Conservation (phyloP, 179 eudicot genomes). For the Nepenthes alata region DNA sequence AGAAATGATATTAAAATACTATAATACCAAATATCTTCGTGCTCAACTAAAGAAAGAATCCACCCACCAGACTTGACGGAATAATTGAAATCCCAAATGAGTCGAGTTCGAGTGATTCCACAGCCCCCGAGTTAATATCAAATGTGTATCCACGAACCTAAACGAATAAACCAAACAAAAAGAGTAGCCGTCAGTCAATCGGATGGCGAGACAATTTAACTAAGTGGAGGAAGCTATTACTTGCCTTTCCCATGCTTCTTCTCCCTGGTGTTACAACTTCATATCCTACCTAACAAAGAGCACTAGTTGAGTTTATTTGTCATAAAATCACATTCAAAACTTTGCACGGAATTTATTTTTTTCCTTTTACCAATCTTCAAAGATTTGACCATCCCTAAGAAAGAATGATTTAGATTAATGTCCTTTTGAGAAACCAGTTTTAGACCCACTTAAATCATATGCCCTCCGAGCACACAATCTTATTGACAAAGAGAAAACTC, state of each 20-base stretch:
- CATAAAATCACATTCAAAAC: not conserved
- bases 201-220: not conserved
- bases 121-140: constrained; percentile 49
- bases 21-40: not conserved
- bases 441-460: no score
- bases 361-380: no score
- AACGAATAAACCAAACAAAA: not conserved
- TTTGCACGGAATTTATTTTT: no score
- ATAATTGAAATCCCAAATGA: constrained; percentile 61
- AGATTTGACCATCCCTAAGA: no score
- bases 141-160: constrained; percentile 72
- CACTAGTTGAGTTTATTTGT: constrained; percentile 9
- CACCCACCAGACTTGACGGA: constrained; percentile 51
- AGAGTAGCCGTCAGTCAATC: not conserved
- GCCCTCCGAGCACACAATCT: no score
- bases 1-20: not conserved
- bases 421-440: no score
- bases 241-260: constrained; percentile 54
- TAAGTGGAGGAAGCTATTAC: constrained; percentile 1
- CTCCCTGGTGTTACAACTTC: constrained; percentile 40
- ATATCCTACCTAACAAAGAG: constrained; percentile 56
- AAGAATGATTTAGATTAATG: no score
- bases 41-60: constrained; percentile 1
- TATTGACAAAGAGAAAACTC: no score
- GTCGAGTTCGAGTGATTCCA: constrained; percentile 65